A percentile compares a stretch with the other conserved stretches of the same genome.
These are phyloP conservation scores for Mallotus repandus DNA, from an alignment of 441 rosid species.

Conservation along the genomic window DNA sequence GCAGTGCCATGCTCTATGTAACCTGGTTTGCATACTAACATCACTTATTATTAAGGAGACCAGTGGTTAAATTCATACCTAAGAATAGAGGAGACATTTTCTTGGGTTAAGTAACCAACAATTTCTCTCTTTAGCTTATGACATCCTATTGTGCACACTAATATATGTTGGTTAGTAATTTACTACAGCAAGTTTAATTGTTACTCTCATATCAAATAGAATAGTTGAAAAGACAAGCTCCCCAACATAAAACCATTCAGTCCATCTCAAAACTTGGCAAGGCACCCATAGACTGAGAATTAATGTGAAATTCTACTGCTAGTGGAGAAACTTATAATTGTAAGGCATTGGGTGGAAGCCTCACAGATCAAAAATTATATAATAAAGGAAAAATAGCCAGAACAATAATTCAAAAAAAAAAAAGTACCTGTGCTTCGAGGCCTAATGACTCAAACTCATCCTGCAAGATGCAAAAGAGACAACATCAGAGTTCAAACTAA, in stretches of 20 bases:
- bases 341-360: background rate
- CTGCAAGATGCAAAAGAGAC: slow-evolving; percentile 35
- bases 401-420: background rate
- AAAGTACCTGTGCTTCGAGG: slow-evolving; percentile 50
- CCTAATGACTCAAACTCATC: slow-evolving; percentile 57
- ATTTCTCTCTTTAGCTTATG: background rate
- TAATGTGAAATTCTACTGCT: background rate
- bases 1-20: background rate
- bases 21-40: background rate
- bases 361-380: background rate
- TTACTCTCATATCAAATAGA: background rate
- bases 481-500: slow-evolving; percentile 17
- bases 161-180: background rate
- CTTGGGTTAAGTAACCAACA: background rate
- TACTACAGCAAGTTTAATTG: background rate
- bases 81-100: background rate
- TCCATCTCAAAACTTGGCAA: background rate
- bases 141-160: background rate
- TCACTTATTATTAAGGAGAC: background rate
- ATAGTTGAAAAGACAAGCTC: background rate
- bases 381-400: background rate
- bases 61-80: background rate
- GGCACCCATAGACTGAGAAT: background rate
- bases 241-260: background rate
- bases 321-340: background rate